Evolutionary conservation across 1,284 basidiomycete species (phyloP), one percentile per base, ranked within the genome.

Genomic region (Porphyrellus sp.): DNA sequence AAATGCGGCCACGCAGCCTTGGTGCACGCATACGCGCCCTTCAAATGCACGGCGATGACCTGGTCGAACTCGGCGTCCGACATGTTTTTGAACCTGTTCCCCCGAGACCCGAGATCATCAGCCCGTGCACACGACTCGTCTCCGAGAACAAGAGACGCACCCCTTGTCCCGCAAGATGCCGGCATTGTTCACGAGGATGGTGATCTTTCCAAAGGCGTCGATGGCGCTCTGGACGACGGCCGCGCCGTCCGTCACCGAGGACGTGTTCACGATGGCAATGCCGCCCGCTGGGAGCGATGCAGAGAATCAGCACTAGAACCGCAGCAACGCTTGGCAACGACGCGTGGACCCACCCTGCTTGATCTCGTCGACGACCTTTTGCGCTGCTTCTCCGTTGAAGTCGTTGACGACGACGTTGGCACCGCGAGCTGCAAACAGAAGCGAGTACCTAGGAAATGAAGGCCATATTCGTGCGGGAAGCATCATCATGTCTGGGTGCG

Each of bases 1-100:
- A 99, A 97, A 69, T 91, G 75, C 3, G 95, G 93, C 97, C 96
- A 99, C 30, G 86, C 93, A 40, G 97, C 96, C 70, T 95, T 96
- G 39, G 92, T 90, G 72, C 93, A 97, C n/a, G 93, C 78, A 72
- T 86, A 99, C 1, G 96, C 87, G 48, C 95, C 96, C 73, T 95
- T 97, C 58, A 99, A 76, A 70, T 99, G 97, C 20, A 99, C 95
- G 21, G 88, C 84, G 49, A 83, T 80, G 57, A 98, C 80, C 57
- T 89, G 82, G 65, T 96, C 93, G 79, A 87, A 95, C 62, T 95
- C 91, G 64, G 84, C 78, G 69, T 95, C 92, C 4, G 86, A 77
- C 89, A 96, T 93, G 72, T 93, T 95, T 77, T 89, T 93, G 78
- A 95, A 92, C 20, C 89, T 90, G 50, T 34, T 4, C 31, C 20